Percentiles rank a stretch among this genome's conserved stretches.
phyloP scores from a whole-genome alignment of 2,329 filamentous ascomycete species.

The Aureobasidium sp. region DNA sequence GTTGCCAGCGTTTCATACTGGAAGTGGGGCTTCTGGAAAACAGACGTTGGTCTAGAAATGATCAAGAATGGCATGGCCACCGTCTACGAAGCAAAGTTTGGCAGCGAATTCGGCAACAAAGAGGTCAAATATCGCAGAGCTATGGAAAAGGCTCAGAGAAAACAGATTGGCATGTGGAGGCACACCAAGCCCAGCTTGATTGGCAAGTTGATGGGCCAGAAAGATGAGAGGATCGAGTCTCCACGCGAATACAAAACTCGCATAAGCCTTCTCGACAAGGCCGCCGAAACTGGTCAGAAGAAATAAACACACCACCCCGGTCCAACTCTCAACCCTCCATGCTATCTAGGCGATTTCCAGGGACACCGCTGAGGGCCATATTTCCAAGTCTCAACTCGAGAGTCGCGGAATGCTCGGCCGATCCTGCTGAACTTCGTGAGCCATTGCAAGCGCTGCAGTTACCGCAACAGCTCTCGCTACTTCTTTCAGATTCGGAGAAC shows the following conservation, averaged over 20 bases:
- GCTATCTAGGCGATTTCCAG: background rate
- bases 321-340: background rate
- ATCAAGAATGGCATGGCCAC: slow-evolving; percentile 75
- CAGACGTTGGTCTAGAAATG: slow-evolving; percentile 86
- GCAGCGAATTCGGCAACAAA: slow-evolving; percentile 70
- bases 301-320: background rate
- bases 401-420: background rate
- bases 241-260: slow-evolving; percentile 78
- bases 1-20: slow-evolving; percentile 78
- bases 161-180: slow-evolving; percentile 57
- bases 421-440: background rate
- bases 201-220: slow-evolving; percentile 39
- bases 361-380: background rate
- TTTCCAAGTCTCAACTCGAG: background rate
- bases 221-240: slow-evolving; percentile 58
- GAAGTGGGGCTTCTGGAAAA: slow-evolving; percentile 48
- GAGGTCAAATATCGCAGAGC: slow-evolving; percentile 56
- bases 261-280: background rate
- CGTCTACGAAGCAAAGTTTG: slow-evolving; percentile 85
- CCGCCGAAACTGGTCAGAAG: background rate
- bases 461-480: background rate
- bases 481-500: background rate
- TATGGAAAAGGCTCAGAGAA: slow-evolving; percentile 40
- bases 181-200: slow-evolving; percentile 30
- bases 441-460: background rate